Conservation (phyloP, 164 flowering plant genomes). For the Aristolochia californica region DNA sequence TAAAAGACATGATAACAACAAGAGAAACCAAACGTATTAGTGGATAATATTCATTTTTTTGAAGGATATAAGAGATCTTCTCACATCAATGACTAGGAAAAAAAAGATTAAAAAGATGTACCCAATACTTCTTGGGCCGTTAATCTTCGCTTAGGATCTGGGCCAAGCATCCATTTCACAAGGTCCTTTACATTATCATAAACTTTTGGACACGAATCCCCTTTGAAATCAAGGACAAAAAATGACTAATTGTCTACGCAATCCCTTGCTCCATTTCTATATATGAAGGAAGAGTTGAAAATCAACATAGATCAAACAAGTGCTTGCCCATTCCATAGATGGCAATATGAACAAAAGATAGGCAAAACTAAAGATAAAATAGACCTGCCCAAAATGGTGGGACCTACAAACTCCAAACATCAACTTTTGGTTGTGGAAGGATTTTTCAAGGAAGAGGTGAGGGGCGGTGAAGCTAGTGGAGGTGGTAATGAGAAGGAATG, state of each 20-base stretch:
- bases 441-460: no score
- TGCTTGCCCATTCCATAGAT: no score
- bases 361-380: neutral
- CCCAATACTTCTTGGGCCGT: conserved; percentile 88
- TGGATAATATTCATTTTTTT: no score
- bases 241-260: conserved; percentile 87
- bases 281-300: conserved; percentile 4
- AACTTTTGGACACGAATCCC: conserved; percentile 94
- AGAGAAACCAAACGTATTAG: neutral
- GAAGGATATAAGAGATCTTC: no score
- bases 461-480: no score
- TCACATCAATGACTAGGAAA: neutral
- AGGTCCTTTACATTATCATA: conserved; percentile 91
- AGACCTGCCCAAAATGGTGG: conserved; percentile 99
- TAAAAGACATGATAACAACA: neutral
- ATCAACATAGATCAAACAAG: neutral
- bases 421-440: conserved; percentile 74
- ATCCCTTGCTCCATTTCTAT: conserved; percentile 98
- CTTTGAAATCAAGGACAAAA: conserved; percentile 64
- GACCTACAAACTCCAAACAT: conserved; percentile 95
- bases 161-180: conserved; percentile 81
- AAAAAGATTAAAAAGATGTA: conserved; percentile 13
- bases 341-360: neutral
- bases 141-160: conserved; percentile 65
- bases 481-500: no score